Percentiles rank a stretch among this genome's conserved stretches.
phyloP scores from a whole-genome alignment of 2,329 filamentous ascomycete species.

The Diaporthe sp. region DNA sequence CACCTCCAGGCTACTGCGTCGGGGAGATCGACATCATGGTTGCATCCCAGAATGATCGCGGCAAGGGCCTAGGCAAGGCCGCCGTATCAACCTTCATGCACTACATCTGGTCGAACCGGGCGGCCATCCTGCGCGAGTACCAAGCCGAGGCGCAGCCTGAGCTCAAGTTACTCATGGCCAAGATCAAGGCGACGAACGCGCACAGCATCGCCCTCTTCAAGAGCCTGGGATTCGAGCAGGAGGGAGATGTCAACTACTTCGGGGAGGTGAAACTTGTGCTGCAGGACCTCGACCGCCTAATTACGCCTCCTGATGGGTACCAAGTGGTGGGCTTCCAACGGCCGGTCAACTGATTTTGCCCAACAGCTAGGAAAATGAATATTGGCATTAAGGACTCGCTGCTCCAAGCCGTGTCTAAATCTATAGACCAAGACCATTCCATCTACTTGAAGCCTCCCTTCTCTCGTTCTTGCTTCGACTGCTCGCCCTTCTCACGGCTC shows the following conservation, averaged over 20 bases:
- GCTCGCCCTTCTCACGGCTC: not conserved
- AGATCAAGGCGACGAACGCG: slow-evolving; percentile 69
- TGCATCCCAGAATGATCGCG: slow-evolving; percentile 69
- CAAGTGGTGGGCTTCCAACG: slow-evolving; percentile 46
- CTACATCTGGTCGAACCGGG: slow-evolving; percentile 73
- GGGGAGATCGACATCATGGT: slow-evolving; percentile 94
- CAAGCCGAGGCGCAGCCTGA: slow-evolving; percentile 28
- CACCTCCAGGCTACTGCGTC: slow-evolving; percentile 52
- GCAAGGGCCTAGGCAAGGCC: slow-evolving; percentile 75
- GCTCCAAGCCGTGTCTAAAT: too few relatives aligned
- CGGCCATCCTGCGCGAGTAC: slow-evolving; percentile 71
- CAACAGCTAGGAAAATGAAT: not conserved
- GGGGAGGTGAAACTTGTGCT: slow-evolving; percentile 69
- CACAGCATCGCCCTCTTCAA: slow-evolving; percentile 66
- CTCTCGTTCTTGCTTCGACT: not conserved
- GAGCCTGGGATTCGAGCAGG: slow-evolving; percentile 65
- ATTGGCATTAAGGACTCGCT: not conserved
- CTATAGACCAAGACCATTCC: too few relatives aligned
- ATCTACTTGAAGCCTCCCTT: not conserved
- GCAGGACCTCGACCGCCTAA: slow-evolving; percentile 45
- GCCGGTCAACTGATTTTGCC: slow-evolving; percentile 11
- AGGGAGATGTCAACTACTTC: slow-evolving; percentile 71
- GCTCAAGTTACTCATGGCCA: slow-evolving; percentile 52
- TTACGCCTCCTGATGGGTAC: slow-evolving; percentile 43
- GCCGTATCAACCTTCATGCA: slow-evolving; percentile 77